These are phyloP conservation scores for Rhynchosporium graminicola DNA, from an alignment of 2,329 filamentous ascomycete species.

Conservation along the genomic window DNA sequence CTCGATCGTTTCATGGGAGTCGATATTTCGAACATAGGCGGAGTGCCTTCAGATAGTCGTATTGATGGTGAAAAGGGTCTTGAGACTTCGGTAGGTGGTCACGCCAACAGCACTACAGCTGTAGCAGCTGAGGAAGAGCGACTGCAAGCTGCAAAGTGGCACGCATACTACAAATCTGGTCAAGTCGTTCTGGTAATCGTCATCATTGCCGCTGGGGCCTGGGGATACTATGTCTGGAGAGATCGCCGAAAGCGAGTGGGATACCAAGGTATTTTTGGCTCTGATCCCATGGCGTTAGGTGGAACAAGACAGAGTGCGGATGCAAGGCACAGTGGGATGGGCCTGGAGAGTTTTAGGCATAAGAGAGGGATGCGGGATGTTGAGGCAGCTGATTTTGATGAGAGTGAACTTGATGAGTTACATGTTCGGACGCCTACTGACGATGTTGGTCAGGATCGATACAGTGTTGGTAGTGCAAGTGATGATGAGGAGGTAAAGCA, in stretches of 20 bases:
- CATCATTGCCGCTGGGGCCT: constrained; percentile 60
- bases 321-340: constrained; percentile 37
- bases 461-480: constrained; percentile 59
- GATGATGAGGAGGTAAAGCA: constrained; percentile 49
- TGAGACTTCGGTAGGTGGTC: constrained; percentile 65
- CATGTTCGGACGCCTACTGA: constrained; percentile 44
- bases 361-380: constrained; percentile 54
- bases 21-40: constrained; percentile 86
- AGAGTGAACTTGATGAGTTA: constrained; percentile 64
- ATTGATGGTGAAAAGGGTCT: constrained; percentile 71
- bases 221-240: constrained; percentile 66
- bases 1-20: constrained; percentile 94
- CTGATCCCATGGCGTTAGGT: constrained; percentile 37
- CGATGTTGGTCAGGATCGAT: constrained; percentile 48
- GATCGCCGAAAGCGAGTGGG: constrained; percentile 57
- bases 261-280: constrained; percentile 50
- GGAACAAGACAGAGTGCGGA: constrained; percentile 30
- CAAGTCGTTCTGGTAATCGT: constrained; percentile 70
- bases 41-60: constrained; percentile 63
- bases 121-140: constrained; percentile 63
- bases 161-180: constrained; percentile 71
- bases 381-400: constrained; percentile 66
- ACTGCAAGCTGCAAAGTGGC: constrained; percentile 67
- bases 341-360: constrained; percentile 50
- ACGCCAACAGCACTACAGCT: constrained; percentile 66